Base-by-base conservation (phyloP, 176 grass and related monocot genomes). In the Bothriochloa decipiens region DNA sequence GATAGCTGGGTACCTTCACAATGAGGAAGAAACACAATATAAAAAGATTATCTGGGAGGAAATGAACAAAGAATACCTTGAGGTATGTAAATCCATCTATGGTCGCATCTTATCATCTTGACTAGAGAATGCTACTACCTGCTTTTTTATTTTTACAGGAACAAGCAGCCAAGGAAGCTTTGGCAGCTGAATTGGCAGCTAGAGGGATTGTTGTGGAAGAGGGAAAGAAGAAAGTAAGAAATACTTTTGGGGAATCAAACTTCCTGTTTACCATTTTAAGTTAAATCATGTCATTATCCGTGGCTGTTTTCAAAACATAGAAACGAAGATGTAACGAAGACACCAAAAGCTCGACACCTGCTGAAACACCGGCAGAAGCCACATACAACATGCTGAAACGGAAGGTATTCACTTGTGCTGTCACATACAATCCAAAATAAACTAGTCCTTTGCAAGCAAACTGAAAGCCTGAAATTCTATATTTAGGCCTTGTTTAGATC, bases 11-110 rank as follows among this genome's bases (percentile, higher is more conserved):
- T 98, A 95, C 78, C 91, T 98, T 75, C 85, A 95, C 77, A 87
- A 93, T 83, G 96, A 98, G 76, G 89, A 98, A 87, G 95, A 98
- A 85, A 98, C 83, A 77, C 79, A 89, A 14, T 90, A 90, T 74
- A 95, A 98, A 84, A 98, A 85, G 49, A 90, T 98, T 77, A 98
- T 98, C 46, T 95, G 93, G 91, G 96, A 98, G 89, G 93, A 98
- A 91, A 93, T 98, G 91, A 98, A 98, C 83, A 98, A 90, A 92
- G 93, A 93, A 47, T 98, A 95, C 88, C 93, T 95, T 81, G 89
- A 98, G 91, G 93, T 98, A 84, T 73, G 50, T 68, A 69, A 46
- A 75, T 79, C 42, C 29, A 55, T 83, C 36, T 27, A 26, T 74
- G 47, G 58, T 9, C 63, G 4, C 11, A 53, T 7, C 6, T 64